phyloP scores from a whole-genome alignment of 345 rosid species.

The Gynandropsis gynandra region DNA sequence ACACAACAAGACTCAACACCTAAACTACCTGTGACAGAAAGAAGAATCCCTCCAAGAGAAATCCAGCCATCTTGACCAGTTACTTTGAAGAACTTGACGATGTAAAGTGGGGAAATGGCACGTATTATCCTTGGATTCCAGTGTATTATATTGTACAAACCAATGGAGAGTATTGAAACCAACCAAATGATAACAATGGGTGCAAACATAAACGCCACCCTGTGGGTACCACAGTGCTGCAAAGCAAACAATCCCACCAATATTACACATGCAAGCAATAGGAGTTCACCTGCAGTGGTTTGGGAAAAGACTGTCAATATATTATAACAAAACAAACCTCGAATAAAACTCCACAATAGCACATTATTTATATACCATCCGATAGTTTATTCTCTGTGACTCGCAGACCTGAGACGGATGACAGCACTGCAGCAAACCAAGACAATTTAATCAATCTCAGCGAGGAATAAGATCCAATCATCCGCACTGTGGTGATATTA shows the following conservation, averaged over 20 bases:
- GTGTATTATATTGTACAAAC: slow-evolving; percentile 58
- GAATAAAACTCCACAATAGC: slow-evolving; percentile 5
- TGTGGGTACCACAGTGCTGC: slow-evolving; percentile 85
- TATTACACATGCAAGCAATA: slow-evolving; percentile 71
- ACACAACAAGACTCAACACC: slow-evolving; percentile 7
- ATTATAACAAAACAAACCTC: slow-evolving; percentile 1
- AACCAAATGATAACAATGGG: slow-evolving; percentile 83
- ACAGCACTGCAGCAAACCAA: slow-evolving; percentile 59
- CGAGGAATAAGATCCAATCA: slow-evolving; percentile 4
- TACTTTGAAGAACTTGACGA: slow-evolving; percentile 56
- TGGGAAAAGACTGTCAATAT: slow-evolving; percentile 11
- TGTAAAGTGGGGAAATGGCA: slow-evolving; percentile 74
- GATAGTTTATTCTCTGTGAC: slow-evolving; percentile 42
- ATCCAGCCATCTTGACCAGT: slow-evolving; percentile 88
- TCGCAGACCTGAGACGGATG: slow-evolving; percentile 72
- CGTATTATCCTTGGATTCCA: slow-evolving; percentile 73
- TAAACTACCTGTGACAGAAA: slow-evolving; percentile 69
- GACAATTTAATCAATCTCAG: slow-evolving; percentile 5
- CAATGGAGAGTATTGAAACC: slow-evolving; percentile 59
- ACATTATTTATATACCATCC: slow-evolving; percentile 35
- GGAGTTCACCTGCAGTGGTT: slow-evolving; percentile 43
- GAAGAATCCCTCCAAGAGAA: slow-evolving; percentile 93
- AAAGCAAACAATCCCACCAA: slow-evolving; percentile 92
- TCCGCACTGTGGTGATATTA: slow-evolving; percentile 5
- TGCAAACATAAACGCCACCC: slow-evolving; percentile 85